Percentiles rank a stretch among this genome's conserved stretches.
These are phyloP conservation scores for Narthecium ossifragum DNA, from an alignment of 106 monocot species.

Conservation along the genomic window DNA sequence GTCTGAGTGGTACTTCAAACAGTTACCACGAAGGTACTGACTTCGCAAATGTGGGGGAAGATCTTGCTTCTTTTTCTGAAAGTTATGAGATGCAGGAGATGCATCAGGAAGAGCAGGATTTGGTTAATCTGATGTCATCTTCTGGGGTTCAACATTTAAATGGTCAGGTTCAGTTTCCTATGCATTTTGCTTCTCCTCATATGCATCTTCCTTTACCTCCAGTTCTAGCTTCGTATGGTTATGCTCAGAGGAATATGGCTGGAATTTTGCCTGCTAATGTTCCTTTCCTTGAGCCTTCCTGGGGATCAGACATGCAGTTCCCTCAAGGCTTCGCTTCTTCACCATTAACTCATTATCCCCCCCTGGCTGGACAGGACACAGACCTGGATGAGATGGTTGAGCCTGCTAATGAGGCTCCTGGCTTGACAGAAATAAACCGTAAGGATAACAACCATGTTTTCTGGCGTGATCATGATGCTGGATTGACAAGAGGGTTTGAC, in stretches of 20 bases:
- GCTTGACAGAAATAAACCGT: conserved; percentile 15
- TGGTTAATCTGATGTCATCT: conserved; percentile 67
- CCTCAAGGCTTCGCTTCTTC: conserved; percentile 49
- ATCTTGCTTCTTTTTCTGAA: conserved; percentile 45
- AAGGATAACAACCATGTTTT: conserved; percentile 33
- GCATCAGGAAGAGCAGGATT: conserved; percentile 71
- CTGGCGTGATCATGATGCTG: conserved; percentile 39
- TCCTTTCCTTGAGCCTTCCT: conserved; percentile 33
- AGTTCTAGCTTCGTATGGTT: conserved; percentile 37
- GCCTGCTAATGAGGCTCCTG: conserved; percentile 26
- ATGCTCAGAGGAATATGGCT: conserved; percentile 42
- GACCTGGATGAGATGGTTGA: conserved; percentile 40
- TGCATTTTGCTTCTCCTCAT: conserved; percentile 44
- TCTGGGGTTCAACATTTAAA: conserved; percentile 38
- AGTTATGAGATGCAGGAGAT: conserved; percentile 42
- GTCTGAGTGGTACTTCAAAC: conserved; percentile 32
- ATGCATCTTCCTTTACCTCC: conserved; percentile 30
- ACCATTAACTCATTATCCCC: conserved; percentile 34
- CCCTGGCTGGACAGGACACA: conserved; percentile 14
- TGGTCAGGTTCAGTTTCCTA: conserved; percentile 51
- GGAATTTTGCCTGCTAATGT: conserved; percentile 39
- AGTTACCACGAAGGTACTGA: conserved; percentile 34
- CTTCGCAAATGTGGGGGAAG: conserved; percentile 27
- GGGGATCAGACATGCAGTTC: conserved; percentile 56
- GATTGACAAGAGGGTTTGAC: conserved; percentile 19